Conservation (phyloP, 2,329 filamentous ascomycete species). For the Pseudocercospora fuligena region DNA sequence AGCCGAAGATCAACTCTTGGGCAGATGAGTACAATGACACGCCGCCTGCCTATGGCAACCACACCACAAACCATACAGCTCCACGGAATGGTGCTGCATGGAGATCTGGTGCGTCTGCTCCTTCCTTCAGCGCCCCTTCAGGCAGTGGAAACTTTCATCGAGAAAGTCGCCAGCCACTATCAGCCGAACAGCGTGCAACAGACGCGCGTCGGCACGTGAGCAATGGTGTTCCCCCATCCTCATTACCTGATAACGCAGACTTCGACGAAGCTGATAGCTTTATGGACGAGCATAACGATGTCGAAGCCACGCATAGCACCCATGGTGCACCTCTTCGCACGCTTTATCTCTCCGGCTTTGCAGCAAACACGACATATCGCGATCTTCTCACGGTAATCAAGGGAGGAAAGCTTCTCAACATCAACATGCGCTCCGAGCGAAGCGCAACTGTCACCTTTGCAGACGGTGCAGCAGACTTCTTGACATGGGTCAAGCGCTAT, state of each 20-base stretch:
- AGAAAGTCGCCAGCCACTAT: slow-evolving; percentile 5
- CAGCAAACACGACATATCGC: slow-evolving; percentile 65
- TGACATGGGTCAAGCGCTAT: slow-evolving; percentile 65
- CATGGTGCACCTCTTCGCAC: slow-evolving; percentile 50
- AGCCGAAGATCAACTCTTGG: slow-evolving; percentile 28
- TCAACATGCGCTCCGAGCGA: slow-evolving; percentile 67
- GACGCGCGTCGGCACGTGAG: slow-evolving; percentile 27
- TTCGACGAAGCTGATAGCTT: slow-evolving; percentile 31
- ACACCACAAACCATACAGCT: slow-evolving; percentile 8
- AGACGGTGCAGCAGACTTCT: slow-evolving; percentile 65
- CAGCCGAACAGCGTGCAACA: slow-evolving; percentile 15
- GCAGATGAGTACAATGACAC: slow-evolving; percentile 29
- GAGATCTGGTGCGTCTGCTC: slow-evolving; percentile 17
- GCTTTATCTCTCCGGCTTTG: slow-evolving; percentile 66
- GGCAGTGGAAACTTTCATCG: slow-evolving; percentile 22
- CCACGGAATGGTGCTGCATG: slow-evolving; percentile 16
- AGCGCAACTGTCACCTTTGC: slow-evolving; percentile 73
- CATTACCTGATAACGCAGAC: slow-evolving; percentile 29
- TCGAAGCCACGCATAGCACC: slow-evolving; percentile 7
- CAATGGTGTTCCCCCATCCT: slow-evolving; percentile 27
- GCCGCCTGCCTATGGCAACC: slow-evolving; percentile 3
- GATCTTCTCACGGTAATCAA: slow-evolving; percentile 69
- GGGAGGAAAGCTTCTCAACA: slow-evolving; percentile 72
- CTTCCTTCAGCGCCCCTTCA: slow-evolving; percentile 22
- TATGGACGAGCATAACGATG: slow-evolving; percentile 22